A percentile compares a stretch with the other conserved stretches of the same genome.
Evolutionary conservation across 306 rosid genomes (phyloP).

Genomic region (Vicia sativa): DNA sequence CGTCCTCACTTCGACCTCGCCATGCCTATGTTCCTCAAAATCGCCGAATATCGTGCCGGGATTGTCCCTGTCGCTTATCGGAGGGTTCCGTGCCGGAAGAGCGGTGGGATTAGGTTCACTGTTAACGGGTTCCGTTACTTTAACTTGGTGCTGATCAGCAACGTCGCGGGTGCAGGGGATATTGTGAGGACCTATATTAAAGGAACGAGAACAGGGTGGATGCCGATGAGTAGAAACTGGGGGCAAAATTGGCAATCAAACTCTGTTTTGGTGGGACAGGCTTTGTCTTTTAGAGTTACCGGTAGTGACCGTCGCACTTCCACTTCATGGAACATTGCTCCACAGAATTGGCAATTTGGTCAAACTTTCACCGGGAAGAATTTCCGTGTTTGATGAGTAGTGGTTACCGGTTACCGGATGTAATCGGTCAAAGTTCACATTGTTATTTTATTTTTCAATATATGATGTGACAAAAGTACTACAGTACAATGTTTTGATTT

Average conservation of each 20-base stretch:
- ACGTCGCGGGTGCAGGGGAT: conserved; percentile 98
- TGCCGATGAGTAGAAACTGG: conserved; percentile 96
- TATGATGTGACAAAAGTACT: conserved; percentile 2
- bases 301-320: conserved; percentile 84
- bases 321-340: conserved; percentile 90
- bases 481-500: conserved; percentile 10
- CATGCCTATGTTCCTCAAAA: conserved; percentile 99
- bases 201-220: conserved; percentile 75
- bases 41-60: conserved; percentile 96
- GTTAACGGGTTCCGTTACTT: conserved; percentile 95
- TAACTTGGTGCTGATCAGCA: conserved; percentile 79
- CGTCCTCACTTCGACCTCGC: conserved; percentile 95
- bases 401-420: background rate
- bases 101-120: conserved; percentile 83
- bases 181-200: conserved; percentile 74
- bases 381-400: conserved; percentile 60
- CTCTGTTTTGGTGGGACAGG: conserved; percentile 72
- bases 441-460: background rate
- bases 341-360: conserved; percentile 84
- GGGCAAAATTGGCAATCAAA: conserved; percentile 99
- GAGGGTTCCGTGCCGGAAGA: conserved; percentile 88
- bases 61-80: conserved; percentile 91
- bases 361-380: conserved; percentile 93
- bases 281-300: conserved; percentile 70
- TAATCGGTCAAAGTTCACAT: background rate